Conservation (phyloP, 2,329 filamentous ascomycete genomes). For the Trichoderma sp. region DNA sequence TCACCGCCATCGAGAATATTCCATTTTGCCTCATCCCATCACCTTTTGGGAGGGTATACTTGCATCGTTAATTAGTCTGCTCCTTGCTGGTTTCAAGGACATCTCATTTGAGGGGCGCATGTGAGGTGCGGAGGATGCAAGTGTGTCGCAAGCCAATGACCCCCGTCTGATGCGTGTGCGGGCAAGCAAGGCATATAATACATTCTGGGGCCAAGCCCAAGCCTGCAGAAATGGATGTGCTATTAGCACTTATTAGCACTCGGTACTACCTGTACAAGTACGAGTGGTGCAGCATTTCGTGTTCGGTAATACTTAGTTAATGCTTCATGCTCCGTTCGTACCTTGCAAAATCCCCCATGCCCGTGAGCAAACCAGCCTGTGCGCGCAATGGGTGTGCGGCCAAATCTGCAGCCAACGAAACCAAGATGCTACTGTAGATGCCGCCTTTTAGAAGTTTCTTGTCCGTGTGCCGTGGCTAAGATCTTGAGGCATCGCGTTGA, state of each 20-base stretch:
- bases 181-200: not conserved
- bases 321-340: not conserved
- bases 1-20: not conserved
- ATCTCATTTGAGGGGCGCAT: slow-evolving; percentile 12
- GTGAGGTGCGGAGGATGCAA: slow-evolving; percentile 9
- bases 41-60: not conserved
- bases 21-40: not conserved
- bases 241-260: not conserved
- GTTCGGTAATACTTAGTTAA: not conserved
- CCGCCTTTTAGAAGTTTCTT: not conserved
- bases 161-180: not conserved
- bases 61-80: not conserved
- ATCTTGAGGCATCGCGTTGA: not conserved
- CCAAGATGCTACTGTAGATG: not conserved
- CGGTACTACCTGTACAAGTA: not conserved
- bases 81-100: not conserved
- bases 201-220: not conserved
- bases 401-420: not conserved
- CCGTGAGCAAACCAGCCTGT: not conserved
- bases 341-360: not conserved
- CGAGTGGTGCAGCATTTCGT: not conserved
- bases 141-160: not conserved
- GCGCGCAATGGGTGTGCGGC: not conserved
- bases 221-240: not conserved
- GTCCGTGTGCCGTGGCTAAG: not conserved